A percentile compares a stretch with the other conserved stretches of the same genome.
phyloP scores from a whole-genome alignment of 2,329 filamentous ascomycete genomes.

The Aspergillus caelatus region DNA sequence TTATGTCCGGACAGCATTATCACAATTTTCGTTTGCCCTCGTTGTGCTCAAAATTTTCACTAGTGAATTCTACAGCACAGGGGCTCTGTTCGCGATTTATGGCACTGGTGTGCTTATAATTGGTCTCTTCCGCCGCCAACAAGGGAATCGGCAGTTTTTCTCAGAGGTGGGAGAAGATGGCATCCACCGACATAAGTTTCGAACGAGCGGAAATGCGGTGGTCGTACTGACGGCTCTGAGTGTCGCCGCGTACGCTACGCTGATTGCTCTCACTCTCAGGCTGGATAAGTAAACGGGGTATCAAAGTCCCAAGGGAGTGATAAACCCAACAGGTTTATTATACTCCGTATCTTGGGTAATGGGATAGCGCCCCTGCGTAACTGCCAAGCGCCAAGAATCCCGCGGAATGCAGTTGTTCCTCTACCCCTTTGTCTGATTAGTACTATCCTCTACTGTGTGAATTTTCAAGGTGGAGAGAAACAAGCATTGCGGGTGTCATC shows the following conservation, averaged over 20 bases:
- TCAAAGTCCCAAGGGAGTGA: background rate
- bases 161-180: slow-evolving; percentile 59
- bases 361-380: slow-evolving; percentile 28
- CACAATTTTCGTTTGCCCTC: slow-evolving; percentile 92
- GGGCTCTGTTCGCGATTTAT: slow-evolving; percentile 93
- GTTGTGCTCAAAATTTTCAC: slow-evolving; percentile 97
- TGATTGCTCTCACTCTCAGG: slow-evolving; percentile 62
- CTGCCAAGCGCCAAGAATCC: slow-evolving; percentile 37
- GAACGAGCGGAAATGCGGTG: slow-evolving; percentile 68
- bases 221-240: slow-evolving; percentile 64
- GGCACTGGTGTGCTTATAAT: slow-evolving; percentile 82
- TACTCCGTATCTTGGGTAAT: slow-evolving; percentile 3
- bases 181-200: slow-evolving; percentile 62
- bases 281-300: slow-evolving; percentile 36
- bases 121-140: slow-evolving; percentile 80
- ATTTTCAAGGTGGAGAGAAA: slow-evolving; percentile 1
- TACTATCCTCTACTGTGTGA: slow-evolving; percentile 1
- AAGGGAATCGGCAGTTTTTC: slow-evolving; percentile 95
- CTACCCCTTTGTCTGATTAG: slow-evolving; percentile 8
- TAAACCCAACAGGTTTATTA: slow-evolving; percentile 5
- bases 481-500: slow-evolving; percentile 17
- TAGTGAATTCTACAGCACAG: slow-evolving; percentile 92
- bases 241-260: slow-evolving; percentile 62
- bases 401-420: slow-evolving; percentile 19
- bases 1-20: slow-evolving; percentile 91